phyloP scores from a whole-genome alignment of 306 rosid genomes.

The Hippophae rhamnoides region DNA sequence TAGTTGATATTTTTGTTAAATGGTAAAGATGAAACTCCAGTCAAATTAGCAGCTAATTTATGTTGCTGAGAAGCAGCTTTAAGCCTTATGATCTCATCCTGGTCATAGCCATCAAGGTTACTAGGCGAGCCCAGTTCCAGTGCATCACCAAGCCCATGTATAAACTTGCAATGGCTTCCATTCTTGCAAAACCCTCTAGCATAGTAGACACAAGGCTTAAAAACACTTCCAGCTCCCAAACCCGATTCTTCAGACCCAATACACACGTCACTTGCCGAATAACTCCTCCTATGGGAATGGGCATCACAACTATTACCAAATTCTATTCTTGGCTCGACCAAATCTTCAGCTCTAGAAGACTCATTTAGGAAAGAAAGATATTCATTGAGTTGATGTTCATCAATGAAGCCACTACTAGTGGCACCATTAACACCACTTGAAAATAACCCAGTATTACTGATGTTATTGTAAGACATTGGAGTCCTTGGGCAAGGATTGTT shows the following conservation, averaged over 20 bases:
- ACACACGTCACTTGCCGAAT: slow-evolving; percentile 69
- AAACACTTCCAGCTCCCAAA: slow-evolving; percentile 35
- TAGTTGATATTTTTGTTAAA: slow-evolving; percentile 58
- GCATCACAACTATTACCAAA: slow-evolving; percentile 37
- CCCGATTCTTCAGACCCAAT: slow-evolving; percentile 58
- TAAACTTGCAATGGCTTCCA: slow-evolving; percentile 74
- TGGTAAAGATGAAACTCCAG: slow-evolving; percentile 51
- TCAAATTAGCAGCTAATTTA: slow-evolving; percentile 48
- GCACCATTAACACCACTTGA: slow-evolving; percentile 27
- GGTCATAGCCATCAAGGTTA: slow-evolving; percentile 54
- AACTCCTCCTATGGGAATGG: slow-evolving; percentile 69
- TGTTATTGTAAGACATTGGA: slow-evolving; percentile 51
- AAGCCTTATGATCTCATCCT: slow-evolving; percentile 62
- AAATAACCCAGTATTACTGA: slow-evolving; percentile 36
- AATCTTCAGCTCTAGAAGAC: slow-evolving; percentile 45
- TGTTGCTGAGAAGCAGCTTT: slow-evolving; percentile 56
- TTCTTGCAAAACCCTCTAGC: slow-evolving; percentile 92
- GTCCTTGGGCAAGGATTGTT: slow-evolving; percentile 68
- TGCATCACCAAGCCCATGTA: slow-evolving; percentile 57
- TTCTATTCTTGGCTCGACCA: slow-evolving; percentile 47
- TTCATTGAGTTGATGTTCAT: slow-evolving; percentile 62
- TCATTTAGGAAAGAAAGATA: slow-evolving; percentile 70
- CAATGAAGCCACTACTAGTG: slow-evolving; percentile 36
- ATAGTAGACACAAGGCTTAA: slow-evolving; percentile 77
- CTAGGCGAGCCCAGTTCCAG: slow-evolving; percentile 70